Evolutionary conservation across 352 stramenopile species (phyloP).

Genomic region (Lagenidium giganteum): DNA sequence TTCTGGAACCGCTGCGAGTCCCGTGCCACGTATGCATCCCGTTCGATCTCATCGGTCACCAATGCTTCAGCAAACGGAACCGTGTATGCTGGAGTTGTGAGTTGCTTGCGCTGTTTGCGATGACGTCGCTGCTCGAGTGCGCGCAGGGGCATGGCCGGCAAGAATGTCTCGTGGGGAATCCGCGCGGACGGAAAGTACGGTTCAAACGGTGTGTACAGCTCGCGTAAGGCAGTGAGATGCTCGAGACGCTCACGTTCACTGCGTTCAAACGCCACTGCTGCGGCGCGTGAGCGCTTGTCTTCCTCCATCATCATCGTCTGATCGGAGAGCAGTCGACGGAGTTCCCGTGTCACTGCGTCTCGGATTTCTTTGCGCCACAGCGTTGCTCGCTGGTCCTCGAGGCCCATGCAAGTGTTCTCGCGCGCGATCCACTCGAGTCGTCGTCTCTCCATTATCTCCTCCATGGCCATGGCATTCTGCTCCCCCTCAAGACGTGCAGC

Average conservation of each 20-base stretch:
- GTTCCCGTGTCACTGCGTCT: constrained; percentile 14
- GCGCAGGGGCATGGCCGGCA: constrained; percentile 35
- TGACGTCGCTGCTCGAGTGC: constrained; percentile 25
- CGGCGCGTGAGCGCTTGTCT: constrained; percentile 28
- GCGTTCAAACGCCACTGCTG: too few species aligned
- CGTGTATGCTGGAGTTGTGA: constrained; percentile 22
- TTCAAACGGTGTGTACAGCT: constrained; percentile 38
- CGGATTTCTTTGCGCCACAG: constrained; percentile 20
- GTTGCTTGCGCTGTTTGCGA: not conserved
- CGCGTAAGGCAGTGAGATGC: constrained; percentile 17
- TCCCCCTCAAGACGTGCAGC: too few species aligned
- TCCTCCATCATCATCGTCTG: constrained; percentile 29
- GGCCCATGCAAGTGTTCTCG: constrained; percentile 26
- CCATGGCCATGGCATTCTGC: constrained; percentile 16
- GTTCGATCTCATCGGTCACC: constrained; percentile 35
- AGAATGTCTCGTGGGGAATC: constrained; percentile 28
- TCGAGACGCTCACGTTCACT: constrained; percentile 19
- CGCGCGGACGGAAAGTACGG: constrained; percentile 31
- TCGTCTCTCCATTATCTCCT: constrained; percentile 22
- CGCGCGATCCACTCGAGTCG: constrained; percentile 18
- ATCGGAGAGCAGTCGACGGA: constrained; percentile 26
- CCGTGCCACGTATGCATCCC: constrained; percentile 40
- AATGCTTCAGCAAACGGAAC: constrained; percentile 34
- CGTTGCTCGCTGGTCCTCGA: constrained; percentile 26
- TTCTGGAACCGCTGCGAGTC: constrained; percentile 52